A percentile compares a stretch with the other conserved stretches of the same genome.
Evolutionary conservation across 2,329 filamentous ascomycete genomes (phyloP).

Genomic region (Anisogramma anomala): DNA sequence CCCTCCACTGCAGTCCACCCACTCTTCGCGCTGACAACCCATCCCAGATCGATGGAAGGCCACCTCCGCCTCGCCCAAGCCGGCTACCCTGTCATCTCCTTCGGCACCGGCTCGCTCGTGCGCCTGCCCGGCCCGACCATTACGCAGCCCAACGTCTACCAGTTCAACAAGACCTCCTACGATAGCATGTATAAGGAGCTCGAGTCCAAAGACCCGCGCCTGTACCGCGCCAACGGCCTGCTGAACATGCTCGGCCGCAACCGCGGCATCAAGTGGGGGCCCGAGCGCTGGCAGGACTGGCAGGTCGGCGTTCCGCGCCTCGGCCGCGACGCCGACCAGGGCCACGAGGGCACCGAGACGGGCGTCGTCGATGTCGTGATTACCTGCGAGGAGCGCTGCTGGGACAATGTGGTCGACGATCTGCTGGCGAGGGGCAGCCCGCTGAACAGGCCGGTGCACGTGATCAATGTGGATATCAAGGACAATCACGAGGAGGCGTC

Average conservation of each 20-base stretch:
- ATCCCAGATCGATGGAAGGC: constrained; percentile 98
- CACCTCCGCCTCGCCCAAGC: constrained; percentile 82
- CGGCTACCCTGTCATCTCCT: constrained; percentile 91
- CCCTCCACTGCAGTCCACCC: constrained; percentile 7
- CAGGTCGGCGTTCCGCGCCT: constrained; percentile 72
- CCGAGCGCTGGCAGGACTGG: constrained; percentile 98
- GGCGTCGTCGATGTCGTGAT: constrained; percentile 90
- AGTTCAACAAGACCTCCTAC: constrained; percentile 96
- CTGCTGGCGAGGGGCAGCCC: constrained; percentile 74
- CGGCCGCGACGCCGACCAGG: constrained; percentile 64
- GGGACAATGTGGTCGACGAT: constrained; percentile 95
- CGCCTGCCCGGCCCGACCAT: constrained; percentile 85
- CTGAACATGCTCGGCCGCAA: constrained; percentile 95
- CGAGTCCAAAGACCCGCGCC: constrained; percentile 66
- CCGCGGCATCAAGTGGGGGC: constrained; percentile 82
- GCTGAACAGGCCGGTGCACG: constrained; percentile 85
- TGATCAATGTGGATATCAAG: constrained; percentile 97
- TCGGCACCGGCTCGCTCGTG: constrained; percentile 90
- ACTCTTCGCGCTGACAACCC: too few relatives aligned
- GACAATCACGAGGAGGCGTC: constrained; percentile 97
- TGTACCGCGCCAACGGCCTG: constrained; percentile 87
- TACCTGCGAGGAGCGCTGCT: constrained; percentile 94
- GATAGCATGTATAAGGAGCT: constrained; percentile 90
- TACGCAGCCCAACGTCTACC: constrained; percentile 90
- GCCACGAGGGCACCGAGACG: constrained; percentile 69